phyloP scores from a whole-genome alignment of 768 basidiomycete species.

The Trametes elegans region DNA sequence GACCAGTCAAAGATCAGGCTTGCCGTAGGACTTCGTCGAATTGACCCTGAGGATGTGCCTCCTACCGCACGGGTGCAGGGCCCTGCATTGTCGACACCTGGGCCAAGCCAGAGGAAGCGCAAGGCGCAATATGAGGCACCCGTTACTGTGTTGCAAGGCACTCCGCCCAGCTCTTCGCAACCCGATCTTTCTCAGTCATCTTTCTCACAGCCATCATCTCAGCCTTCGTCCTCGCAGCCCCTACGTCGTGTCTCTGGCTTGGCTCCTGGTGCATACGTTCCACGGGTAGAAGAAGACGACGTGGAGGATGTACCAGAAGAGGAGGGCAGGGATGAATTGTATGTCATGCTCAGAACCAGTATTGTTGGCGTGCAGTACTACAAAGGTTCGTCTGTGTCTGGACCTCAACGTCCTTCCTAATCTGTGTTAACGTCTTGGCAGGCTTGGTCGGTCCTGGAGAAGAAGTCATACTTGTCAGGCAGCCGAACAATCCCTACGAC shows the following conservation, averaged over 20 bases:
- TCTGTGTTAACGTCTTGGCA: constrained; percentile 21
- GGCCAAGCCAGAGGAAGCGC: constrained; percentile 44
- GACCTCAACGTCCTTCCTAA: not conserved
- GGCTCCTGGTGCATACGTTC: constrained; percentile 16
- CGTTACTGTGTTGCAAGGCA: constrained; percentile 13
- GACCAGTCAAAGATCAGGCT: constrained; percentile 64
- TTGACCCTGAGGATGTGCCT: constrained; percentile 61
- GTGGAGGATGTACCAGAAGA: constrained; percentile 41
- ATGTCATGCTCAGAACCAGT: constrained; percentile 53
- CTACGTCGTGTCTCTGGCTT: constrained; percentile 21
- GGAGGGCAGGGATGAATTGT: constrained; percentile 65
- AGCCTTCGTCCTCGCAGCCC: constrained; percentile 10
- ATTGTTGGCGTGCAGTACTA: constrained; percentile 89
- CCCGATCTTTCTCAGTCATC: constrained; percentile 13
- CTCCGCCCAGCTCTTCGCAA: constrained; percentile 20
- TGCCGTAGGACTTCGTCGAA: constrained; percentile 51
- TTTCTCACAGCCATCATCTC: constrained; percentile 5
- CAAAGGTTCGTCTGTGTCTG: constrained; percentile 41
- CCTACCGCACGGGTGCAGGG: constrained; percentile 34
- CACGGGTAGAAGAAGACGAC: constrained; percentile 35
- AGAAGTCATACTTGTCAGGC: constrained; percentile 64
- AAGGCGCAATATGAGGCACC: constrained; percentile 34
- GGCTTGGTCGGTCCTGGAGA: constrained; percentile 81
- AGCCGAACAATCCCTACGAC: constrained; percentile 70
- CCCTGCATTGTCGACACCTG: constrained; percentile 13